phyloP scores from a whole-genome alignment of 192 early-diverging fungal species.

The Chytriomyces sp. region DNA sequence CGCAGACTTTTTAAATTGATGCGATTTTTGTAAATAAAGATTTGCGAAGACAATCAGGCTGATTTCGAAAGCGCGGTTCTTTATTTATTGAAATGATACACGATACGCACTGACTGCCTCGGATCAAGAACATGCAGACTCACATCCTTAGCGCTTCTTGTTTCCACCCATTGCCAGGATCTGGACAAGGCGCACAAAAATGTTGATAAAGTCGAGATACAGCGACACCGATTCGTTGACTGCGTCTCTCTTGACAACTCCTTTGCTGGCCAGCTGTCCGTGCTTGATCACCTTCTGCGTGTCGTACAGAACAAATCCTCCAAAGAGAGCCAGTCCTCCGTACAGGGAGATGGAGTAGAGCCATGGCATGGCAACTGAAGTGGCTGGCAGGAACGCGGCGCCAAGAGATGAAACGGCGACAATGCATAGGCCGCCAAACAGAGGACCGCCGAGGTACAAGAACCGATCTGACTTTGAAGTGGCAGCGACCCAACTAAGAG shows the following conservation, averaged over 20 bases:
- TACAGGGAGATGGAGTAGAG: slow-evolving; percentile 19
- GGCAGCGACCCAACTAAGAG: slow-evolving; percentile 18
- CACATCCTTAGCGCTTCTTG: neutral
- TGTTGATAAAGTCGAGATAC: slow-evolving; percentile 33
- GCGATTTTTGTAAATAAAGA: too few relatives aligned
- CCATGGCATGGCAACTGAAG: slow-evolving; percentile 20
- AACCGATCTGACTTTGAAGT: slow-evolving; percentile 22
- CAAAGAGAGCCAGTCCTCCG: slow-evolving; percentile 30
- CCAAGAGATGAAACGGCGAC: slow-evolving; percentile 15
- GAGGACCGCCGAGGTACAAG: slow-evolving; percentile 29
- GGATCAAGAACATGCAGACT: too few relatives aligned
- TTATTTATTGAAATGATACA: too few relatives aligned
- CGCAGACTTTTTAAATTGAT: too few relatives aligned
- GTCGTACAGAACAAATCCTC: slow-evolving; percentile 34
- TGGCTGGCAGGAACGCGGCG: slow-evolving; percentile 15
- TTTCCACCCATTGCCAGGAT: slow-evolving; percentile 13
- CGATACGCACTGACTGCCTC: too few relatives aligned
- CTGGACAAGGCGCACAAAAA: slow-evolving; percentile 31
- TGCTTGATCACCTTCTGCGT: slow-evolving; percentile 31
- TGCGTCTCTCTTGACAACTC: slow-evolving; percentile 2
- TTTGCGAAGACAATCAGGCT: too few relatives aligned
- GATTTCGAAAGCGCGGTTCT: too few relatives aligned
- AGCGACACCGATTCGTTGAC: slow-evolving; percentile 19
- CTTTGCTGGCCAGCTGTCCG: slow-evolving; percentile 9
- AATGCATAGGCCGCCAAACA: slow-evolving; percentile 27